phyloP scores from a whole-genome alignment of 2,329 filamentous ascomycete genomes.

The Verticillium longisporum region DNA sequence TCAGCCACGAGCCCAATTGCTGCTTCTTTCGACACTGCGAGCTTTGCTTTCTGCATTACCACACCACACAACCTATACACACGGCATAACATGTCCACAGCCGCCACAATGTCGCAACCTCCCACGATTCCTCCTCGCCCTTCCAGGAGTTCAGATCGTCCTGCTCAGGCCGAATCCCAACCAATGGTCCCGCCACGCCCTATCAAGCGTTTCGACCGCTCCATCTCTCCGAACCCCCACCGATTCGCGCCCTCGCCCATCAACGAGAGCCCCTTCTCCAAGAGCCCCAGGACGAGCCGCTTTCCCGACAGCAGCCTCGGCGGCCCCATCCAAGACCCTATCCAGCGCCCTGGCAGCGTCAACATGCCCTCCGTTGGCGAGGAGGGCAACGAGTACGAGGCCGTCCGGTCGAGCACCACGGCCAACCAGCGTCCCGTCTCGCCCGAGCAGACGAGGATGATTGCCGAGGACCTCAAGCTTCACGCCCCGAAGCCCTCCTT shows the following conservation, averaged over 20 bases:
- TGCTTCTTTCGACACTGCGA: not conserved
- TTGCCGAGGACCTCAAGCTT: conserved; percentile 76
- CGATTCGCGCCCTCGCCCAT: conserved; percentile 81
- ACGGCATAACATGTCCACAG: conserved; percentile 37
- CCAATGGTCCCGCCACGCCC: conserved; percentile 80
- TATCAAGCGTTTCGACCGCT: conserved; percentile 62
- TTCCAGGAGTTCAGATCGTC: conserved; percentile 40
- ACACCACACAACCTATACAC: not conserved
- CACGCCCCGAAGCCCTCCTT: conserved; percentile 86
- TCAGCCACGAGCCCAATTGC: conserved; percentile 10
- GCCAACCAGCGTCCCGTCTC: conserved; percentile 13
- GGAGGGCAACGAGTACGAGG: conserved; percentile 84
- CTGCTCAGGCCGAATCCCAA: conserved; percentile 27
- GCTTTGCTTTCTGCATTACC: not conserved
- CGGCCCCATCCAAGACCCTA: conserved; percentile 25
- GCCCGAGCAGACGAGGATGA: conserved; percentile 68
- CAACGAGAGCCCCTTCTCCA: conserved; percentile 59
- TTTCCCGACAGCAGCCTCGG: conserved; percentile 24
- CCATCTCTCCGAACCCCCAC: conserved; percentile 68
- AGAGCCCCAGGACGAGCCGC: conserved; percentile 31
- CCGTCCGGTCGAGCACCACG: conserved; percentile 33
- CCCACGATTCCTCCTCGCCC: conserved; percentile 54
- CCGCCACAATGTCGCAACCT: conserved; percentile 35
- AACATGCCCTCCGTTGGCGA: conserved; percentile 79
- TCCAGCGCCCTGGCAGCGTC: conserved; percentile 67